These are phyloP conservation scores for Trichoderma sp. DNA, from an alignment of 2,329 filamentous ascomycete genomes.

Conservation along the genomic window DNA sequence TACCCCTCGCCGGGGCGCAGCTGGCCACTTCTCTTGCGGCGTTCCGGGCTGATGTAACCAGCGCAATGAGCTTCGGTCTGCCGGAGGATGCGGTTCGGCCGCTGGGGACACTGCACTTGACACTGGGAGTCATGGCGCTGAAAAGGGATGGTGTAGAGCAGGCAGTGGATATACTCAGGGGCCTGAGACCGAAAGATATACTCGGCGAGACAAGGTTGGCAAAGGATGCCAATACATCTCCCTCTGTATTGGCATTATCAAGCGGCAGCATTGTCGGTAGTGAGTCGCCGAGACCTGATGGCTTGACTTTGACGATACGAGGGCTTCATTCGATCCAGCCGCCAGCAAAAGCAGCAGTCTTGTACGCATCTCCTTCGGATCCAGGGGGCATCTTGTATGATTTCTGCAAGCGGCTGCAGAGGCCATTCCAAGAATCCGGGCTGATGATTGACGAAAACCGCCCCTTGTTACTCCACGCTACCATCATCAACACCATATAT, in stretches of 20 bases:
- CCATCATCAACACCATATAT: conserved; percentile 84
- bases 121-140: conserved; percentile 83
- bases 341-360: conserved; percentile 58
- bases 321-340: conserved; percentile 65
- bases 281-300: conserved; percentile 12
- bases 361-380: conserved; percentile 67
- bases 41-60: conserved; percentile 63
- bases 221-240: not conserved
- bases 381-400: conserved; percentile 50
- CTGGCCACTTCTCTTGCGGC: conserved; percentile 62
- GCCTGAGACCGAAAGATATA: conserved; percentile 45
- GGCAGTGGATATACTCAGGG: conserved; percentile 46
- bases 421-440: conserved; percentile 56
- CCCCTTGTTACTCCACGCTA: conserved; percentile 77
- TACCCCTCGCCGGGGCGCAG: conserved; percentile 70
- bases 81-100: conserved; percentile 72
- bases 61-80: conserved; percentile 51
- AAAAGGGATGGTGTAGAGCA: conserved; percentile 50
- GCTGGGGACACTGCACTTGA: conserved; percentile 79
- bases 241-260: conserved; percentile 23
- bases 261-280: not conserved
- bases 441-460: conserved; percentile 62
- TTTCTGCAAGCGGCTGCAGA: conserved; percentile 61
- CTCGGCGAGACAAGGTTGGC: conserved; percentile 38
- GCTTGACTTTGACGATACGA: conserved; percentile 51